Evolutionary conservation across 75 land plant species (phyloP), one percentile per base, ranked within the genome.

Genomic region (Picea glauca): DNA sequence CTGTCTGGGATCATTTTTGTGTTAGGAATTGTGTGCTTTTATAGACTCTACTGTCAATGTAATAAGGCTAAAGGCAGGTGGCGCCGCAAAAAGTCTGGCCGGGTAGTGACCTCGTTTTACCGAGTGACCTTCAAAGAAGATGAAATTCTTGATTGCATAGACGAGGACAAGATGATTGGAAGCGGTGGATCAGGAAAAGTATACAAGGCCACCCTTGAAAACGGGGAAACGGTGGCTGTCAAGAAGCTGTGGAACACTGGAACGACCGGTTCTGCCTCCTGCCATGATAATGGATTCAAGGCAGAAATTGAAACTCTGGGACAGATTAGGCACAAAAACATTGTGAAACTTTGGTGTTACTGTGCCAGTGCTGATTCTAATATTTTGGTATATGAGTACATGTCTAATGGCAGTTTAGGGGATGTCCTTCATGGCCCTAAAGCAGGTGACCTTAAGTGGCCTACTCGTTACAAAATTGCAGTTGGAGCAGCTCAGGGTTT

Each of bases 371-470:
- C 46, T 58, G 85, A 88, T 73, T 79, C 89, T 79, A 93, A 91
- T 82, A 88, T 93, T 54, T 81, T 95, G 72, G 95, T 91, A 14
- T 94, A 94, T n/a, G 98, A 94, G 43, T 94, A 90, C 81, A 94
- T 94, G 97, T 85, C 90, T 12, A 94, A 94, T 75, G 97, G 96
- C 15, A 94, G 97, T 77, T 85, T 94, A 83, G 93, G 95, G 9
- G 98, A 94, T 76, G 18, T 93, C 43, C 83, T 94, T 31, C 98
- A 91, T 60, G 77, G 87, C 43, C 60, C 76, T 58, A 89, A 93
- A 67, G 83, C 76, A 9, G 83, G 85, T 20, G 20, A 85, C 40
- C 82, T 88, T 60, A 86, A 90, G 38, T 94, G 98, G 98, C 88
- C 79, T 3, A 82, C 82, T 21, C 87, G 96, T 70, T 88, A 85